Base-by-base conservation (phyloP, 139 green algal genomes). In the Chlorella sp. region DNA sequence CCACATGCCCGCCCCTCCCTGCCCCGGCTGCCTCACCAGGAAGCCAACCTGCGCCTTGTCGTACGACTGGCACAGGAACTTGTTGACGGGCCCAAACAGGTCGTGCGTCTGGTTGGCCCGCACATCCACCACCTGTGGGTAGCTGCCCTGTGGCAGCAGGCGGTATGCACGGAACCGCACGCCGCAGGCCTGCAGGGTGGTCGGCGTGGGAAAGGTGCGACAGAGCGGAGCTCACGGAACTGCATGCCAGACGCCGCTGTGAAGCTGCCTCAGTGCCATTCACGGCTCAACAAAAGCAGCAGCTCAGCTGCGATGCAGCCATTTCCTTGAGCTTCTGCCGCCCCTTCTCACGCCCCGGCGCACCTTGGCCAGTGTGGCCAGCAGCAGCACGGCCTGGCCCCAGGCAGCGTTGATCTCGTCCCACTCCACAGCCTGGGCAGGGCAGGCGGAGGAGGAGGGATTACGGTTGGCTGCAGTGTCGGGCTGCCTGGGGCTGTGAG, bases 381-480 rank as follows among this genome's bases (percentile, higher is more conserved):
- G 92, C 88, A 99, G 92, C 80, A 98, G 89, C 69, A 97, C 94
- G 6, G 96, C 94, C 87, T 98, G 95, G 11, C 97, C 97, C 95
- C 95, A 99, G 25, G 95, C 97, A 18, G 95, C 96, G 90, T 99
- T 99, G 89, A 99, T 98, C 85, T 99, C 97, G 44, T 98, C 95
- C 97, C 97, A 99, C 79, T 96, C 93, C 80, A 99, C 97, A 15
- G 86, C 84, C 56, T 60, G 51, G 12, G 51, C 12, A 60, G 13
- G 51, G 51, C 51, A n/a, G 15, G 51, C 51, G 21, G 51, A 21
- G 12, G 2, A 60, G 15, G 12, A 60, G 51, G 44, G 12, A 18
- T 9, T 9, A 21, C 51, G 51, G 51, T 60, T 60, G 51, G 51
- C 11, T n/a, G n/a, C n/a, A n/a, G n/a, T n/a, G n/a, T n/a, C n/a